A percentile compares a stretch with the other conserved stretches of the same genome.
phyloP scores from a whole-genome alignment of 495 filamentous ascomycete species.

The Hypoxylon fuscum region DNA sequence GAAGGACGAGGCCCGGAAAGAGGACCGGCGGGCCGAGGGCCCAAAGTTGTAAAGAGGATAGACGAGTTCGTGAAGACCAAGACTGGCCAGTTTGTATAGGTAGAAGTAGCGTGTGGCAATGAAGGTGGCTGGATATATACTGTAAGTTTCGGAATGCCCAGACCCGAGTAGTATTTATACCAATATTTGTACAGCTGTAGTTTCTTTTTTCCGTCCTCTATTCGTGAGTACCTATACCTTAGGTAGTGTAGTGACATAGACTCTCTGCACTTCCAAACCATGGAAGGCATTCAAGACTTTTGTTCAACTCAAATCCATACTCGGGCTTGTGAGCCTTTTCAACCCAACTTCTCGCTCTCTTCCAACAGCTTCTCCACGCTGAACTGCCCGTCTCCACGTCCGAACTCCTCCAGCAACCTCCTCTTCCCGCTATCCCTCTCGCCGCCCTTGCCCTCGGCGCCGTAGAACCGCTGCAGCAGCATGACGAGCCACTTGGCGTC shows the following conservation, averaged over 20 bases:
- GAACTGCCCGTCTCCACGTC: slow-evolving; percentile 76
- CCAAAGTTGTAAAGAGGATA: slow-evolving; percentile 40
- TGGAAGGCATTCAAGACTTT: too few species aligned
- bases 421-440: slow-evolving; percentile 54
- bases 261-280: too few species aligned
- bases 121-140: too few species aligned
- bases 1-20: slow-evolving; percentile 48
- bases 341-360: slow-evolving; percentile 82
- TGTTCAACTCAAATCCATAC: too few species aligned
- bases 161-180: slow-evolving; percentile 1
- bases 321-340: slow-evolving; percentile 1
- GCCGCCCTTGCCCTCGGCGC: slow-evolving; percentile 58
- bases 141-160: neutral
- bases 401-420: slow-evolving; percentile 83
- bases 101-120: neutral
- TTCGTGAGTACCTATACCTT: neutral
- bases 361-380: slow-evolving; percentile 84
- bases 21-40: slow-evolving; percentile 41
- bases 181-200: slow-evolving; percentile 30
- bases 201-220: neutral
- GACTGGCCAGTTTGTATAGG: neutral
- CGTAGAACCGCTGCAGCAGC: slow-evolving; percentile 94
- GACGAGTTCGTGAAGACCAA: neutral
- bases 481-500: slow-evolving; percentile 91
- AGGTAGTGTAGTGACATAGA: too few species aligned